These are phyloP conservation scores for Domatiomyces globalis DNA, from an alignment of 2,329 filamentous ascomycete genomes.

Conservation along the genomic window DNA sequence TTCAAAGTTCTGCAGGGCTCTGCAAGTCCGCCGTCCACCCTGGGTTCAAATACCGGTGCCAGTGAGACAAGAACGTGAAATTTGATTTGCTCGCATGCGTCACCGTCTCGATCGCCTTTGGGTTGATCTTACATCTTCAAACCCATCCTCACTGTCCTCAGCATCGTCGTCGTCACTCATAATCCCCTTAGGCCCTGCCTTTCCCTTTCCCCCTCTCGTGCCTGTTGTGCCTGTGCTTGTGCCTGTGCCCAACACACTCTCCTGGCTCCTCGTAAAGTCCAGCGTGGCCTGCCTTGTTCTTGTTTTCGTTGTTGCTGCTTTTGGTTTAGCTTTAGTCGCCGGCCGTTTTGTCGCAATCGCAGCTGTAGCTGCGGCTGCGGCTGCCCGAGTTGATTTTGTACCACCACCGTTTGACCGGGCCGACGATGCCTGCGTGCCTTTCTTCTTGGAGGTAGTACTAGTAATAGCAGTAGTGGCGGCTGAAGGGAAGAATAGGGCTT, in stretches of 20 bases:
- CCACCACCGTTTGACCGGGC: constrained; percentile 3
- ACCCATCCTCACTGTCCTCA: constrained; percentile 34
- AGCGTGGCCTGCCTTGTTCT: constrained; percentile 26
- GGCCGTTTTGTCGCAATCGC: constrained; percentile 8
- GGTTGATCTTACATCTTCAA: not conserved
- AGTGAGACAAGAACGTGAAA: too few species aligned
- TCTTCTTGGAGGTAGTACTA: not conserved
- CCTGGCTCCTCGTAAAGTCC: constrained; percentile 28
- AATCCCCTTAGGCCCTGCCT: not conserved
- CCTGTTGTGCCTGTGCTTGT: not conserved
- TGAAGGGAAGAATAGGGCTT: constrained; percentile 17
- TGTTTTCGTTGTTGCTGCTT: constrained; percentile 27
- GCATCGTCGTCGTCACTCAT: constrained; percentile 20
- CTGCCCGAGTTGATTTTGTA: not conserved
- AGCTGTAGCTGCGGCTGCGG: not conserved
- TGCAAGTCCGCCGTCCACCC: too few species aligned
- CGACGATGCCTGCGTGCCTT: not conserved
- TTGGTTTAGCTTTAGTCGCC: constrained; percentile 8
- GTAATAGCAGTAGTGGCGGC: constrained; percentile 7
- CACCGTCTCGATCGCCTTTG: not conserved
- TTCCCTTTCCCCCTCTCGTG: not conserved
- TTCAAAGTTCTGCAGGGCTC: too few species aligned
- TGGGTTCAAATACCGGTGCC: too few species aligned
- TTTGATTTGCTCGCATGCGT: not conserved
- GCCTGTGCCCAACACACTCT: constrained; percentile 15